Evolutionary conservation across 371 early-diverging fungal genomes (phyloP), one percentile per base, ranked within the genome.

Genomic region (Mucor circinelloides): DNA sequence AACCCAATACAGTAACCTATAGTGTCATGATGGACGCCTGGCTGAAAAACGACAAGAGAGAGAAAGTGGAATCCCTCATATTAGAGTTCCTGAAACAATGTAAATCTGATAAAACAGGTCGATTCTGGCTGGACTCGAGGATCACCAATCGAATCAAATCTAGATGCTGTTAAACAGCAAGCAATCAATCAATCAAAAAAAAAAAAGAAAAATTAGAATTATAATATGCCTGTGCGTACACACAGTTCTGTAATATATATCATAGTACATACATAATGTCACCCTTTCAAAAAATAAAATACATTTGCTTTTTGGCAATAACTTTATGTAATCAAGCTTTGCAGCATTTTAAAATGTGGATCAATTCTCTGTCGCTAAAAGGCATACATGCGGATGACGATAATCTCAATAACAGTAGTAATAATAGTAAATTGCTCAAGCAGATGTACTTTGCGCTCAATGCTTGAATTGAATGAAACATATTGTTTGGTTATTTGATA

Each of bases 1-100:
- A 62, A 17, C 84, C 84, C 0, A 80, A 78, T 52, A 79, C 84
- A 2, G 68, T 70, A 0, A 84, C 84, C 12, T 84, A 79, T 59
- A 77, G 69, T 50, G 76, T 70, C 2, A 67, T 88, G 72, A 73
- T 86, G 48, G 77, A 80, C 28, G 80, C 72, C 3, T 83, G 83
- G 71, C 63, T 68, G 19, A 62, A 65, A n/a, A 73, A 64, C 8
- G 59, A 66, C 27, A 66, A 69, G 28, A 31, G 60, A 19, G 77
- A 80, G 7, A 77, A 76, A 64, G 77, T 77, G 38, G 68, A 76
- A 48, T 69, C 65, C n/a, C 52, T 82, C 25, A 27, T 70, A 13
- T 34, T 68, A 6, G 77, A 79, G 8, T 81, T 81, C 34, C 27
- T 74, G 28, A 61, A 42, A 17, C 64, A 69, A 44, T 69, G 70